Base-by-base conservation (phyloP, 2,329 filamentous ascomycete genomes). In the Colletotrichum eleusines region DNA sequence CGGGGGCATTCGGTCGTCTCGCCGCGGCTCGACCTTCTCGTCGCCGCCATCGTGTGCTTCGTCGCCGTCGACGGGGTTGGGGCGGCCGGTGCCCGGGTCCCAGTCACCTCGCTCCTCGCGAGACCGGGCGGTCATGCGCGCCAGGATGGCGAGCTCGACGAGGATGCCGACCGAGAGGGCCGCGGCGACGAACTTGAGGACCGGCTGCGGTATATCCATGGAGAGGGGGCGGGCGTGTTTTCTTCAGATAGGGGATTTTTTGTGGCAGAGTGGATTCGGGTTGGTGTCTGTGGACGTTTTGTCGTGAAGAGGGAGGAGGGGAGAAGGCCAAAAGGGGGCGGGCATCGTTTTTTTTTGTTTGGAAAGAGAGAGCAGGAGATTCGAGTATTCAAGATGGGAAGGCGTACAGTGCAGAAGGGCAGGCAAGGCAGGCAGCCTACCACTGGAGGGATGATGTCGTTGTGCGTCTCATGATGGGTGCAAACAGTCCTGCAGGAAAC, bases 121-220 rank as follows among this genome's bases (percentile, higher is more conserved):
- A 53, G 38, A 42, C 23, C 35, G 31, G 59, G 33, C 18, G 23
- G 26, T 16, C 31, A 62, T 31, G 0, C 35, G 50, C 26, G 59
- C 23, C 16, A 62, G 33, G 40, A 48, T 14, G 59, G 20, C 33
- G 18, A 62, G 59, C 8, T 62, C 44, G 23, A 53, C 7, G 5
- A 63, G 35, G 16, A 63, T 63, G 48, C 40, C 23, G 40, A 44
- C 26, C 8, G 57, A 59, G 26, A 63, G 50, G 35, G 26, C 33
- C 1, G 33, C 16, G 9, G 31, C 31, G 44, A 40, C 33, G 33
- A 28, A 26, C 35, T 18, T 63, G 16, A 63, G 60, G 1, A 38
- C 35, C 2, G 59, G 44, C 20, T 62, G 54, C 2, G 54, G 54
- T 38, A 57, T 28, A 6, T 38, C 35, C 54, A 57, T 57, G 33